Evolutionary conservation across 306 rosid species (phyloP).

Genomic region (Cucurbita ficifolia): DNA sequence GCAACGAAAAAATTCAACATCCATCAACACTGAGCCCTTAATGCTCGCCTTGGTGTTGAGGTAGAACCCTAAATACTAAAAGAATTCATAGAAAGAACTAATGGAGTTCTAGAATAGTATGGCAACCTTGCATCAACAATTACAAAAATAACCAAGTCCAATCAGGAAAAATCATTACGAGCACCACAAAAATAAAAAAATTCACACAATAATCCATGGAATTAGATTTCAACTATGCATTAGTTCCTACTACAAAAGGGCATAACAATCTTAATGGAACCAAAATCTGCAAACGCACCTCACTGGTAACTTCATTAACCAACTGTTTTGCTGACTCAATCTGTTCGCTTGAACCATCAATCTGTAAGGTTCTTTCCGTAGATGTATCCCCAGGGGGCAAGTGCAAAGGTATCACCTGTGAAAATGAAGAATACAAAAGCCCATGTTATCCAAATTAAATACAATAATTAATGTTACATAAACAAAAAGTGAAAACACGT

Average conservation of each 20-base stretch:
- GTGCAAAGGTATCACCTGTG: conserved; percentile 92
- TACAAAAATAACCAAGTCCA: neutral
- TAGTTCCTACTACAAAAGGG: neutral
- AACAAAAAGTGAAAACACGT: neutral
- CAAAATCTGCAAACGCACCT: conserved; percentile 38
- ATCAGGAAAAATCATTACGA: neutral
- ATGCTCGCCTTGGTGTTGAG: neutral
- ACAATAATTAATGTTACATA: neutral
- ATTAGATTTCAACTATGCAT: neutral
- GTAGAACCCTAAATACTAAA: neutral
- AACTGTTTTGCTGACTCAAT: conserved; percentile 76
- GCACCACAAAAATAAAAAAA: neutral
- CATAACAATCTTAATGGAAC: neutral
- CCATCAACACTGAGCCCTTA: neutral
- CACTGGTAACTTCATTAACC: conserved; percentile 73
- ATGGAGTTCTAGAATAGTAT: neutral
- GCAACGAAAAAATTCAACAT: neutral
- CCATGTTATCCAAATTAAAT: neutral
- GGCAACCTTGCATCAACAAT: neutral
- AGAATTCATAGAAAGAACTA: neutral
- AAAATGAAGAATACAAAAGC: conserved; percentile 7
- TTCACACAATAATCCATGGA: neutral
- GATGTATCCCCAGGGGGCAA: conserved; percentile 96
- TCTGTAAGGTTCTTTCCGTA: conserved; percentile 63
- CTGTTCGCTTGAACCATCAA: conserved; percentile 84